phyloP scores from a whole-genome alignment of 2,329 filamentous ascomycete species.

The Cercospora sojina region DNA sequence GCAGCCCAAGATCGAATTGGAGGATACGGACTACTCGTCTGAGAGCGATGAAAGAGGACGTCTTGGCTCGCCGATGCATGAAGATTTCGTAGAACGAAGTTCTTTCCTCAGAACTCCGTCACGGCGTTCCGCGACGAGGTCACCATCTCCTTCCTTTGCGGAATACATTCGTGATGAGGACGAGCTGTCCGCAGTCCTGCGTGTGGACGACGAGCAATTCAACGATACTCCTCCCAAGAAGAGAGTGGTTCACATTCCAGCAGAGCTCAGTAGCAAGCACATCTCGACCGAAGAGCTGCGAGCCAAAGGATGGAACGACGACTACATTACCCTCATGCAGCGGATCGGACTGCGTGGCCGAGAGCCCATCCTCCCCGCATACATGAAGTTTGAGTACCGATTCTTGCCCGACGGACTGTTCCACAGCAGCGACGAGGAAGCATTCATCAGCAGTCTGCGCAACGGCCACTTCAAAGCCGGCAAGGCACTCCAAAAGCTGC shows the following conservation, averaged over 20 bases:
- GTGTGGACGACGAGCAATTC: constrained; percentile 30
- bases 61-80: constrained; percentile 10
- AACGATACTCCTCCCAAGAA: constrained; percentile 19
- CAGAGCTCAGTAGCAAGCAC: constrained; percentile 27
- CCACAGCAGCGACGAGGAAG: constrained; percentile 41
- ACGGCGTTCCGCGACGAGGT: constrained; percentile 3
- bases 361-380: constrained; percentile 54
- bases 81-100: constrained; percentile 12
- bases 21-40: constrained; percentile 7
- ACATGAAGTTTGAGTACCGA: constrained; percentile 55
- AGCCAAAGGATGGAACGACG: constrained; percentile 48
- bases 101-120: constrained; percentile 15
- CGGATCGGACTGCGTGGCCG: constrained; percentile 56
- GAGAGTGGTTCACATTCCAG: constrained; percentile 26
- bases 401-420: constrained; percentile 57
- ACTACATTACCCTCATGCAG: constrained; percentile 54
- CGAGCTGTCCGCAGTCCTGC: constrained; percentile 39
- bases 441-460: constrained; percentile 48
- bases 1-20: constrained; percentile 24
- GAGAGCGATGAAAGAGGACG: constrained; percentile 5
- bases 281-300: constrained; percentile 30
- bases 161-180: constrained; percentile 19
- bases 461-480: constrained; percentile 52
- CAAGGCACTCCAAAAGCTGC: constrained; percentile 51
- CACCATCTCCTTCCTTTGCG: constrained; percentile 16